Evolutionary conservation across 2,329 filamentous ascomycete species (phyloP).

Genomic region (Pseudogymnoascus sp.): DNA sequence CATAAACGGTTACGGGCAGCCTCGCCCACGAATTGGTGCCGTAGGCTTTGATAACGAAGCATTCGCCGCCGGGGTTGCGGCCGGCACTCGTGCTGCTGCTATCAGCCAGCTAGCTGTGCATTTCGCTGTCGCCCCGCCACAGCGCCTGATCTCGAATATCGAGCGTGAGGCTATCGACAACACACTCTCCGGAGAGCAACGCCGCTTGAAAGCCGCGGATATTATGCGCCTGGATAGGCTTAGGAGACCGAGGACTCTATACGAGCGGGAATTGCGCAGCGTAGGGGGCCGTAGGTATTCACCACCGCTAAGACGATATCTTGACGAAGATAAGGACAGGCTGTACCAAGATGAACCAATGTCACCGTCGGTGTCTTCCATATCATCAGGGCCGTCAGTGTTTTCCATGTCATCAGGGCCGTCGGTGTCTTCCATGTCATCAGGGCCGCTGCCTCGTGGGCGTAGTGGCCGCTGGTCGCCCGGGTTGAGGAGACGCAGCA

Average conservation of each 20-base stretch:
- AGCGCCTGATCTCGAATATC: background rate
- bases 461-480: background rate
- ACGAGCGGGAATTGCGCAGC: background rate
- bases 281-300: background rate
- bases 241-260: background rate
- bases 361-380: slow-evolving; percentile 53
- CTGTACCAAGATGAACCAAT: background rate
- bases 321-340: background rate
- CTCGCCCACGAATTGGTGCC: background rate
- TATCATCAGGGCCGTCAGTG: slow-evolving; percentile 63
- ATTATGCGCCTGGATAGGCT: background rate
- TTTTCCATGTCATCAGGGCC: slow-evolving; percentile 54
- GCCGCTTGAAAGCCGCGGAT: background rate
- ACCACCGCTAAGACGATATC: background rate
- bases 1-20: background rate
- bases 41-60: background rate
- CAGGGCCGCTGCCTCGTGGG: background rate
- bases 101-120: background rate
- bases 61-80: background rate
- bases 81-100: background rate
- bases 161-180: background rate
- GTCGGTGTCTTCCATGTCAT: slow-evolving; percentile 30
- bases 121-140: background rate
- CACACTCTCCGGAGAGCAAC: background rate
- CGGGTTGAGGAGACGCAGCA: background rate